Conservation (phyloP, 768 basidiomycete species). For the Leccinum incarnatum region DNA sequence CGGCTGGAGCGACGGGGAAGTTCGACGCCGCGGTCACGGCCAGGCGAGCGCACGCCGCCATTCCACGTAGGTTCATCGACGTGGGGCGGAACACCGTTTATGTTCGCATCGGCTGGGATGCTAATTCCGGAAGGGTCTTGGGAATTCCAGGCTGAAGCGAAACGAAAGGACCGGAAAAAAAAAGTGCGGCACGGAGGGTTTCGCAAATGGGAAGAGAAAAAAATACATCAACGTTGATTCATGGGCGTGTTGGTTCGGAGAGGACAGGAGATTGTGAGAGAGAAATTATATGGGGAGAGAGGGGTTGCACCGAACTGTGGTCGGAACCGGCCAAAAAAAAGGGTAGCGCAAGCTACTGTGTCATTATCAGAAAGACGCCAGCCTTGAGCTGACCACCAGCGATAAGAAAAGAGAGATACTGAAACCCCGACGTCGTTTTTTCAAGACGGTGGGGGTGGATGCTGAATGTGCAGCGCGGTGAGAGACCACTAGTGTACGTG, state of each 20-base stretch:
- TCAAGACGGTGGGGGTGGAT: constrained; percentile 22
- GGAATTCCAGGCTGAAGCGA: constrained; percentile 71
- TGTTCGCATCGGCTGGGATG: constrained; percentile 56
- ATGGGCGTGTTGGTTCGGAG: constrained; percentile 30
- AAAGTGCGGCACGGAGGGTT: constrained; percentile 5
- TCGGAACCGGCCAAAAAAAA: constrained; percentile 11
- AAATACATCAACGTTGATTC: constrained; percentile 43
- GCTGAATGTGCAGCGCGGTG: constrained; percentile 27
- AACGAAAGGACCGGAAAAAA: constrained; percentile 13
- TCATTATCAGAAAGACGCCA: constrained; percentile 22
- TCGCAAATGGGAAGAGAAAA: constrained; percentile 35
- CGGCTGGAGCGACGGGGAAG: constrained; percentile 67
- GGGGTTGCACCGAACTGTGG: constrained; percentile 15
- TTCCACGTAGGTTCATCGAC: constrained; percentile 61
- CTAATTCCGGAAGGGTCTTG: constrained; percentile 77
- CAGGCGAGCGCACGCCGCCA: constrained; percentile 42
- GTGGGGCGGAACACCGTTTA: constrained; percentile 44
- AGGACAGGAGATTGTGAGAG: constrained; percentile 13
- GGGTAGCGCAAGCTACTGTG: constrained; percentile 9
- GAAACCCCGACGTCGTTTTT: constrained; percentile 26
- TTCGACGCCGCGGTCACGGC: constrained; percentile 41
- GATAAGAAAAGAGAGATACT: constrained; percentile 12
- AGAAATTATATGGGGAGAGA: constrained; percentile 25
- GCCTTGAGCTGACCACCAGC: constrained; percentile 36
- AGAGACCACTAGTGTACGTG: constrained; percentile 28